Conservation (phyloP, 208 protist genomes). For the Angomonas ambiguus region DNA sequence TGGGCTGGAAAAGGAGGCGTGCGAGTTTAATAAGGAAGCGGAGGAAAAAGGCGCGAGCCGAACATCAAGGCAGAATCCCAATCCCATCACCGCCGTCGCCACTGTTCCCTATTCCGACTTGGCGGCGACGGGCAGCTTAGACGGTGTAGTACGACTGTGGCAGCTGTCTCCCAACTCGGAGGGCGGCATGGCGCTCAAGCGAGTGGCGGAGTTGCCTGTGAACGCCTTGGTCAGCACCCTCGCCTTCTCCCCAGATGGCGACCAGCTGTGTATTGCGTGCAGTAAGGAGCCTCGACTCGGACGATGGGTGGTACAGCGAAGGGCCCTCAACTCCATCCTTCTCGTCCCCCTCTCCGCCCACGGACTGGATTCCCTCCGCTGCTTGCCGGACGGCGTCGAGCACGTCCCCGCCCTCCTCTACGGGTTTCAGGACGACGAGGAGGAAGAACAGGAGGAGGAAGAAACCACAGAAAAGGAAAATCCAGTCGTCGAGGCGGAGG, state of each 20-base stretch:
- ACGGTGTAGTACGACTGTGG: conserved; percentile 86
- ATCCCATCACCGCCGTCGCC: conserved; percentile 83
- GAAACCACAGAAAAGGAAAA: conserved; percentile 10
- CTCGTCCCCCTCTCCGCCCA: conserved; percentile 68
- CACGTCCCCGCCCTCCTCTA: conserved; percentile 78
- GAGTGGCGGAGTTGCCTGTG: conserved; percentile 63
- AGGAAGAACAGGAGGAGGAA: conserved; percentile 17
- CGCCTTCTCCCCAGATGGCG: conserved; percentile 47
- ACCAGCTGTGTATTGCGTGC: conserved; percentile 49
- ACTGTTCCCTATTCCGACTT: conserved; percentile 81
- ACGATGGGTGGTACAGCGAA: conserved; percentile 76
- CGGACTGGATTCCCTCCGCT: conserved; percentile 16
- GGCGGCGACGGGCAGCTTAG: conserved; percentile 81
- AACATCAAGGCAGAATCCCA: conserved; percentile 44
- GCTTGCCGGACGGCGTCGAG: conserved; percentile 36
- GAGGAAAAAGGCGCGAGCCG: neutral
- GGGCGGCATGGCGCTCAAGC: conserved; percentile 30
- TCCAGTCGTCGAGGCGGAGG: conserved; percentile 11
- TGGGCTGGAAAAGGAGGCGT: conserved; percentile 69
- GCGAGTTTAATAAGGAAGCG: conserved; percentile 19
- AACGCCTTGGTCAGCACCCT: conserved; percentile 69
- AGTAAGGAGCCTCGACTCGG: conserved; percentile 80
- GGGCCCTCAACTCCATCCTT: conserved; percentile 66
- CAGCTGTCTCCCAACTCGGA: neutral
- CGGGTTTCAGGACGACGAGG: conserved; percentile 37